Percentiles rank a stretch among this genome's conserved stretches.
Evolutionary conservation across 2,329 filamentous ascomycete species (phyloP).

Genomic region (Verticillium klebahnii): DNA sequence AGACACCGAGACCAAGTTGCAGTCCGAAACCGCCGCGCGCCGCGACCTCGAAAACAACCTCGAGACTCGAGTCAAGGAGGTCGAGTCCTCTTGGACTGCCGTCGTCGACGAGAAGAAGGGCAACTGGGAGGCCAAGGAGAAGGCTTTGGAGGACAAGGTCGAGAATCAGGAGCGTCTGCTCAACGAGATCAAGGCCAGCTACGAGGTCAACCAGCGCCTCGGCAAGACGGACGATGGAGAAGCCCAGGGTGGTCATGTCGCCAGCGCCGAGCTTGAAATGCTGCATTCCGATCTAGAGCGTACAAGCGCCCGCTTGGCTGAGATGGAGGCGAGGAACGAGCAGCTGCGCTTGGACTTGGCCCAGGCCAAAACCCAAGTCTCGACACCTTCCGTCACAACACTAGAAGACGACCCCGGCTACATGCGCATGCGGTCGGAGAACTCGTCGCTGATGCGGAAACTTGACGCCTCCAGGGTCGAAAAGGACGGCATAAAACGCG

Average conservation of each 20-base stretch:
- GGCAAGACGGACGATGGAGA: slow-evolving; percentile 66
- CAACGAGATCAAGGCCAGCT: slow-evolving; percentile 93
- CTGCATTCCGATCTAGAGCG: slow-evolving; percentile 87
- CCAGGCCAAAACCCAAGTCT: slow-evolving; percentile 72
- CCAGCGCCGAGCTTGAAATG: slow-evolving; percentile 89
- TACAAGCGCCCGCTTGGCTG: slow-evolving; percentile 79
- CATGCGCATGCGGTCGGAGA: slow-evolving; percentile 85
- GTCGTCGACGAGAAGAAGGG: slow-evolving; percentile 90
- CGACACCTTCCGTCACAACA: slow-evolving; percentile 53
- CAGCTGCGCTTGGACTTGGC: slow-evolving; percentile 87
- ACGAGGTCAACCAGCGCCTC: slow-evolving; percentile 90
- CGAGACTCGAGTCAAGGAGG: slow-evolving; percentile 78
- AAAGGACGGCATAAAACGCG: slow-evolving; percentile 73
- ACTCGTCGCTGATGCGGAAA: slow-evolving; percentile 85
- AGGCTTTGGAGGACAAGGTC: slow-evolving; percentile 83
- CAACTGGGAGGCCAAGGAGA: slow-evolving; percentile 95
- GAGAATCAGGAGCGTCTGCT: slow-evolving; percentile 89
- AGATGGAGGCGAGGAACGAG: slow-evolving; percentile 91
- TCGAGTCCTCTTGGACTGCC: slow-evolving; percentile 84
- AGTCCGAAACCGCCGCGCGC: slow-evolving; percentile 68
- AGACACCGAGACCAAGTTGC: slow-evolving; percentile 73
- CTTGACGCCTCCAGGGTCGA: slow-evolving; percentile 80
- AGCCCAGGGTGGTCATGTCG: slow-evolving; percentile 59
- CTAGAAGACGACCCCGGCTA: slow-evolving; percentile 88
- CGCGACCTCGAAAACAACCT: slow-evolving; percentile 73